Conservation (phyloP, 495 filamentous ascomycete genomes). For the Penicillium verhagenii region DNA sequence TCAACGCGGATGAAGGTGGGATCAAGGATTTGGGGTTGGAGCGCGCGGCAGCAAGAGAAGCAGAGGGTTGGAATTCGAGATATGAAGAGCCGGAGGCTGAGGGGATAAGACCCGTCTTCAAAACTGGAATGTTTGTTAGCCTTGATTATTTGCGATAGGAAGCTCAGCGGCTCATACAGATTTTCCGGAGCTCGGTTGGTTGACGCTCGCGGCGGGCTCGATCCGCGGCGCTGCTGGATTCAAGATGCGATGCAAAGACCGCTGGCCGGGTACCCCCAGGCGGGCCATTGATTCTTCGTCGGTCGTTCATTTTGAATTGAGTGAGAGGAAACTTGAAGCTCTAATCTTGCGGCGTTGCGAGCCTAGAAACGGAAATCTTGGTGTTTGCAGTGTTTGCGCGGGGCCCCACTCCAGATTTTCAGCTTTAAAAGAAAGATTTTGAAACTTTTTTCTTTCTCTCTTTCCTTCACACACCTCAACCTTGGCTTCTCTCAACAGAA, state of each 20-base stretch:
- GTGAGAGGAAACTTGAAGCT: constrained; percentile 7
- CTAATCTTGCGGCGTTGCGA: constrained; percentile 15
- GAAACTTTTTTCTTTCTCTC: constrained; percentile 20
- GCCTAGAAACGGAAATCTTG: constrained; percentile 40
- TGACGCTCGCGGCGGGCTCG: constrained; percentile 53
- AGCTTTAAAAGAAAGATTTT: constrained; percentile 23
- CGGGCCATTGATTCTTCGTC: constrained; percentile 89
- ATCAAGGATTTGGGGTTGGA: constrained; percentile 48
- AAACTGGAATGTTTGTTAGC: constrained; percentile 51
- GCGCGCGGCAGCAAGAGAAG: constrained; percentile 47
- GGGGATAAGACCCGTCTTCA: constrained; percentile 89
- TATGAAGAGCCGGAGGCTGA: constrained; percentile 95
- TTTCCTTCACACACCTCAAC: constrained; percentile 26
- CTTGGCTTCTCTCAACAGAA: constrained; percentile 7
- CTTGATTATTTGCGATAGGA: neutral
- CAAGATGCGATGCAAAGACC: constrained; percentile 55
- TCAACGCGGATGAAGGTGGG: constrained; percentile 63
- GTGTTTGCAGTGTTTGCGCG: constrained; percentile 47
- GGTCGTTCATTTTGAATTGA: constrained; percentile 65
- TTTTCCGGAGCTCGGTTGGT: constrained; percentile 70
- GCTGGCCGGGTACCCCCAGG: constrained; percentile 73
- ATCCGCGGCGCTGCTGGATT: constrained; percentile 35
- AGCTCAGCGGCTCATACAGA: constrained; percentile 59
- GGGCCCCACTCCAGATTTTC: constrained; percentile 24
- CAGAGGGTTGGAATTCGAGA: constrained; percentile 72